These are phyloP conservation scores for Suillus sp. DNA, from an alignment of 768 basidiomycete genomes.

Conservation along the genomic window DNA sequence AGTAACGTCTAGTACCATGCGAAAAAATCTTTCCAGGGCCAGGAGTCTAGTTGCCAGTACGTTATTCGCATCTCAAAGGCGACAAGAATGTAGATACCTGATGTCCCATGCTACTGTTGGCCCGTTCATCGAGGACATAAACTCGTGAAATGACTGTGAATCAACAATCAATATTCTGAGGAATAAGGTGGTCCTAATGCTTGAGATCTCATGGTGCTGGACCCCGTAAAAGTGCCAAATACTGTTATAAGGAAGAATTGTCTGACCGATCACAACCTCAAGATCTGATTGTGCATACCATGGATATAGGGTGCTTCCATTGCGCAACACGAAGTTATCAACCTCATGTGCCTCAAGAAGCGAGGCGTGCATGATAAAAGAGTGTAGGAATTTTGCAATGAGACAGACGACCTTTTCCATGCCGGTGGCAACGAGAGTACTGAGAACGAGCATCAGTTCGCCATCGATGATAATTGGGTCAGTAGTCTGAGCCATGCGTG, in stretches of 20 bases:
- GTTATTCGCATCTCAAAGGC: slow-evolving; percentile 43
- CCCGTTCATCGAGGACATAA: slow-evolving; percentile 40
- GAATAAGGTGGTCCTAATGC: slow-evolving; percentile 56
- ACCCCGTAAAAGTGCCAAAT: slow-evolving; percentile 70
- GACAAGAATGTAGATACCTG: slow-evolving; percentile 34
- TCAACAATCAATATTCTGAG: slow-evolving; percentile 65
- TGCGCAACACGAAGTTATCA: slow-evolving; percentile 72
- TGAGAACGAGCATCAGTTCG: slow-evolving; percentile 56
- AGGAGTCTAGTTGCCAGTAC: slow-evolving; percentile 33
- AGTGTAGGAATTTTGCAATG: slow-evolving; percentile 61
- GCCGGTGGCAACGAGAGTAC: slow-evolving; percentile 49
- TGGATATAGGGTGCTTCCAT: slow-evolving; percentile 54
- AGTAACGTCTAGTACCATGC: slow-evolving; percentile 65
- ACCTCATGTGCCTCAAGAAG: slow-evolving; percentile 67
- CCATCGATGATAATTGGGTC: slow-evolving; percentile 67
- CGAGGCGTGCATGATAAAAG: slow-evolving; percentile 60
- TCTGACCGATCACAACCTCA: neutral
- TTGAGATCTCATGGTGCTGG: slow-evolving; percentile 55
- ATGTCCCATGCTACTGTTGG: neutral
- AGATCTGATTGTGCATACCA: slow-evolving; percentile 45
- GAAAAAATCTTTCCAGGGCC: slow-evolving; percentile 49
- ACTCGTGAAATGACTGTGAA: slow-evolving; percentile 56
- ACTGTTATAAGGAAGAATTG: slow-evolving; percentile 36
- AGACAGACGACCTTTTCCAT: slow-evolving; percentile 53
- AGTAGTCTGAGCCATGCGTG: slow-evolving; percentile 42